phyloP scores from a whole-genome alignment of 2,329 filamentous ascomycete genomes.

The Pseudogymnoascus sp. region DNA sequence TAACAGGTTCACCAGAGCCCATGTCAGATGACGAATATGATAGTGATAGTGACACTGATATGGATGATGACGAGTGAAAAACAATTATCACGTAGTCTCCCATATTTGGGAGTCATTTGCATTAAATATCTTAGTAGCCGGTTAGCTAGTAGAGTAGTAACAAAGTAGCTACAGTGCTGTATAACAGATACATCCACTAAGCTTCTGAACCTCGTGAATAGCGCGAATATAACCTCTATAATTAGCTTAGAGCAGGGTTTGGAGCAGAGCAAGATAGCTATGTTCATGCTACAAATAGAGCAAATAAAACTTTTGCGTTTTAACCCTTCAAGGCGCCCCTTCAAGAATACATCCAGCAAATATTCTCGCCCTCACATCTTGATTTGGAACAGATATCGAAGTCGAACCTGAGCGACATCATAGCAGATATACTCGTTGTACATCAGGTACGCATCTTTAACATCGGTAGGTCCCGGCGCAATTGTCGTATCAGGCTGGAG shows the following conservation, averaged over 20 bases:
- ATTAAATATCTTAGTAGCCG: not conserved
- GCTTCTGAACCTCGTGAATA: not conserved
- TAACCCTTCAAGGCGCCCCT: not conserved
- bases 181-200: not conserved
- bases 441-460: slow-evolving; percentile 38
- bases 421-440: slow-evolving; percentile 74
- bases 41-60: not conserved
- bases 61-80: not conserved
- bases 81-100: not conserved
- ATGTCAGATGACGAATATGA: not conserved
- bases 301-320: not conserved
- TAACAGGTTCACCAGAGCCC: not conserved
- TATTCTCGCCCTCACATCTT: not conserved
- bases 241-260: not conserved
- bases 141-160: not conserved
- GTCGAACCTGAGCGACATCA: slow-evolving; percentile 41
- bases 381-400: not conserved
- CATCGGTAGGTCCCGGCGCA: slow-evolving; percentile 39
- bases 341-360: not conserved
- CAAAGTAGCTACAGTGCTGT: not conserved
- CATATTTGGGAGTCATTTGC: not conserved
- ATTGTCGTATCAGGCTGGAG: slow-evolving; percentile 41
- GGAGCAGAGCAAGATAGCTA: not conserved
- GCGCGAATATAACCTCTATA: not conserved
- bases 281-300: not conserved